phyloP scores from a whole-genome alignment of 1,139 yeast genomes.

The Pichia inconspicua region DNA sequence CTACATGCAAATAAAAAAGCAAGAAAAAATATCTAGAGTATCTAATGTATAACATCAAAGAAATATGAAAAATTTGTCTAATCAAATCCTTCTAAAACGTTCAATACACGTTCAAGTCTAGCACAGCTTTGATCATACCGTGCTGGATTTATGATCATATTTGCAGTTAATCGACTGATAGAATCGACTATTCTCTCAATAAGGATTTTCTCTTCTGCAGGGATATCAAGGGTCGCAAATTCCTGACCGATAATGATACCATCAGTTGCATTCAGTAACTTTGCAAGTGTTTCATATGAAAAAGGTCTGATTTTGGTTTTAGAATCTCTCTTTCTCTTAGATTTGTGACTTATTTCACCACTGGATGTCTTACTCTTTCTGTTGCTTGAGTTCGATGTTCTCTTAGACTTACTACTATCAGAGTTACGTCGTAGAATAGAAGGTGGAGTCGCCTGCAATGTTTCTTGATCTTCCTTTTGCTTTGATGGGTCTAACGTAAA shows the following conservation, averaged over 20 bases:
- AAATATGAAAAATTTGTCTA: conserved; percentile 2
- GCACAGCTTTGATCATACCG: conserved; percentile 75
- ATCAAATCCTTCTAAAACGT: conserved; percentile 75
- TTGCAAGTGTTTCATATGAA: conserved; percentile 50
- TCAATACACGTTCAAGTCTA: conserved; percentile 69
- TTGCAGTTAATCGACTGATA: conserved; percentile 75
- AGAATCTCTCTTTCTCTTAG: conserved; percentile 13
- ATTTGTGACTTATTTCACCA: conserved; percentile 2
- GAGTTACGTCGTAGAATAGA: background rate
- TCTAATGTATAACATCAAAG: too few species aligned
- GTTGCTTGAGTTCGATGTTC: background rate
- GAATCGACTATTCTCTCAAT: conserved; percentile 83
- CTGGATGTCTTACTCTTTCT: conserved; percentile 4
- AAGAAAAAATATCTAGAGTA: too few species aligned
- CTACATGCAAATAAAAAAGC: too few species aligned
- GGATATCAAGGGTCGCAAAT: conserved; percentile 65
- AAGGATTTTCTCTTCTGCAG: conserved; percentile 67
- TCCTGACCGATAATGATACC: conserved; percentile 62
- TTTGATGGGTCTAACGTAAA: background rate
- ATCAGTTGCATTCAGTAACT: conserved; percentile 54
- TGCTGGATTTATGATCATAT: conserved; percentile 77
- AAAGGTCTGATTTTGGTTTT: conserved; percentile 34
- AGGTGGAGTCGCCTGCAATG: background rate
- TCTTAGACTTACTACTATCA: conserved; percentile 1
- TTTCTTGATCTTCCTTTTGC: background rate